These are phyloP conservation scores for Phytophthora aleatoria DNA, from an alignment of 352 stramenopile genomes.

Conservation along the genomic window DNA sequence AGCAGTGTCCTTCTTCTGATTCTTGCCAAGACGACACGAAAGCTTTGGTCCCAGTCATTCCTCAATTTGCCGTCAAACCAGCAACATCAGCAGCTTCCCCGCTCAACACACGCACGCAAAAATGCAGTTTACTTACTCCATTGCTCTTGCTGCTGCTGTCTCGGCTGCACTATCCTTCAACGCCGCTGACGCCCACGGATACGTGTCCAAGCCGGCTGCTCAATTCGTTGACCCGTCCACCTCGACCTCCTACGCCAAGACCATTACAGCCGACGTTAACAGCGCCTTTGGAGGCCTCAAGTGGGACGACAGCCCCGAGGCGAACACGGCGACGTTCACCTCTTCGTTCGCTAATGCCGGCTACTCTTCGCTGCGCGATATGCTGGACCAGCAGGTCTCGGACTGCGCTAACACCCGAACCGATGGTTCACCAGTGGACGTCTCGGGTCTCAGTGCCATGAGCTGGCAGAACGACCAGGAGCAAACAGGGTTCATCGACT, in stretches of 20 bases:
- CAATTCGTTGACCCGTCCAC: conserved; percentile 39
- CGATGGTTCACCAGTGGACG: conserved; percentile 42
- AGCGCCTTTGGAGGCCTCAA: conserved; percentile 33
- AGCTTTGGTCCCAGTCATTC: conserved; percentile 17
- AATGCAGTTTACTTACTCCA: conserved; percentile 21
- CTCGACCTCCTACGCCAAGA: conserved; percentile 43
- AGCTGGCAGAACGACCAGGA: conserved; percentile 57
- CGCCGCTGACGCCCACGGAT: conserved; percentile 49
- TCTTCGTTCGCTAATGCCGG: conserved; percentile 39
- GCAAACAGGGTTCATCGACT: conserved; percentile 43
- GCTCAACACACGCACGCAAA: background rate
- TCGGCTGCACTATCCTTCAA: conserved; percentile 20
- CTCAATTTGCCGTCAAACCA: conserved; percentile 25
- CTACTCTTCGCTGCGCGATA: conserved; percentile 48
- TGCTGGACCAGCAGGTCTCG: conserved; percentile 45
- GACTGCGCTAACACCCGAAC: conserved; percentile 45
- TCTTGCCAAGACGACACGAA: conserved; percentile 1
- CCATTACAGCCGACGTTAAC: conserved; percentile 46
- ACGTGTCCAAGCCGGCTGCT: conserved; percentile 46
- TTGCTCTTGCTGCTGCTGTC: conserved; percentile 1
- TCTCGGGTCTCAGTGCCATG: conserved; percentile 45
- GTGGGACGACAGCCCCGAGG: conserved; percentile 34
- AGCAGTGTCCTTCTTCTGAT: conserved; percentile 8
- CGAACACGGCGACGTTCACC: conserved; percentile 39
- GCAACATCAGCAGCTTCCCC: background rate